Evolutionary conservation across 2,329 filamentous ascomycete genomes (phyloP).

Genomic region (Fusarium papillatum): DNA sequence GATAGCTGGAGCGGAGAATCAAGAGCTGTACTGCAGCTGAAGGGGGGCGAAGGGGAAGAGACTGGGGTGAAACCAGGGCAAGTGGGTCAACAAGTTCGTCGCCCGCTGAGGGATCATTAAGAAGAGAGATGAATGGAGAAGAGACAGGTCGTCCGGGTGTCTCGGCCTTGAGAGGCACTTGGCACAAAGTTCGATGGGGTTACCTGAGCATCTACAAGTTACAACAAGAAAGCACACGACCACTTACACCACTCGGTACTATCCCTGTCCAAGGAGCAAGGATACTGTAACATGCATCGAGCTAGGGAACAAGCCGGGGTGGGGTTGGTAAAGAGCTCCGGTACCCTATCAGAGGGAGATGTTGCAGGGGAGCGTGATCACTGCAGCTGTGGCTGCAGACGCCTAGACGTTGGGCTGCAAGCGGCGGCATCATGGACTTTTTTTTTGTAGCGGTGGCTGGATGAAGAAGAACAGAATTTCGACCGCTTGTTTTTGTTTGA

Average conservation of each 20-base stretch:
- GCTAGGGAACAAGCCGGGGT: not conserved
- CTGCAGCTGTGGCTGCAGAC: not conserved
- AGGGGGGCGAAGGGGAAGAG: not conserved
- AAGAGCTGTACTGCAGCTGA: not conserved
- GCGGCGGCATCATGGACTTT: not conserved
- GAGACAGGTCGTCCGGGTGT: not conserved
- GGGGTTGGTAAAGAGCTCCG: not conserved
- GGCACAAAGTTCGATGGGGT: not conserved
- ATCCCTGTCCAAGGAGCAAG: not conserved
- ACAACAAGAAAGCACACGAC: not conserved
- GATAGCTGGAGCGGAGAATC: constrained; percentile 1
- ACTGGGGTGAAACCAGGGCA: not conserved
- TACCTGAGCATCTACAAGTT: not conserved
- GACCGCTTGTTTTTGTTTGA: not conserved
- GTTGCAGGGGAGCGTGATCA: not conserved
- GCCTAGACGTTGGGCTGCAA: not conserved
- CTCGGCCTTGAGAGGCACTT: not conserved
- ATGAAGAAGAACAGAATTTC: not conserved
- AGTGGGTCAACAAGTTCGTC: not conserved
- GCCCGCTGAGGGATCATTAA: not conserved
- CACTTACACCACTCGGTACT: not conserved
- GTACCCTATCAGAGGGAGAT: not conserved
- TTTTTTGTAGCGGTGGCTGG: not conserved
- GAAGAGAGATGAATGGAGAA: not conserved
- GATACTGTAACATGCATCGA: not conserved